Percentiles rank a stretch among this genome's conserved stretches.
Evolutionary conservation across 345 rosid genomes (phyloP).

Genomic region (Eucalyptus erythrocorys): DNA sequence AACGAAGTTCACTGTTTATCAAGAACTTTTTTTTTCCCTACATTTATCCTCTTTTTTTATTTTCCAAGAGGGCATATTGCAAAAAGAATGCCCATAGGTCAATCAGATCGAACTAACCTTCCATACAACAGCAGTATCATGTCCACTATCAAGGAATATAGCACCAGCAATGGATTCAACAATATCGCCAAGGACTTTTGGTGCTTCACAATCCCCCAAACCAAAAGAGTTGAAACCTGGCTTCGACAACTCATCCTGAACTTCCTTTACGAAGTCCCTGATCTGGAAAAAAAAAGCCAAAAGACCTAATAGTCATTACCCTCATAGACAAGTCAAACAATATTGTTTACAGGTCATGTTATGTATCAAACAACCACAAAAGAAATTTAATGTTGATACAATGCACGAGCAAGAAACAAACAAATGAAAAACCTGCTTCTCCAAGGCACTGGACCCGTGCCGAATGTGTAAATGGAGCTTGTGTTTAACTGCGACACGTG

Average conservation of each 20-base stretch:
- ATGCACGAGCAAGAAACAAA: neutral
- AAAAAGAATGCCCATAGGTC: too few species aligned
- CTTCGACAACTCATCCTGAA: conserved; percentile 57
- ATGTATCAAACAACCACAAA: neutral
- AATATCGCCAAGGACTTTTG: too few species aligned
- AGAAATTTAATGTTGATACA: neutral
- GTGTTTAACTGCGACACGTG: conserved; percentile 94
- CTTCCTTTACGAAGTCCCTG: conserved; percentile 90
- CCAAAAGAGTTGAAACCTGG: too few species aligned
- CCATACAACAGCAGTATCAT: too few species aligned
- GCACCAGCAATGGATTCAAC: too few species aligned
- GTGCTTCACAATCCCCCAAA: too few species aligned
- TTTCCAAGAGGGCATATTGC: too few species aligned
- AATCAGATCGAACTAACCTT: too few species aligned
- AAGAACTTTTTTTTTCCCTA: too few species aligned
- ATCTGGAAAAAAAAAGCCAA: conserved; percentile 39
- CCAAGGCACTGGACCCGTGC: conserved; percentile 94
- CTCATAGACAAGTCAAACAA: neutral
- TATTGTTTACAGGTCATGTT: neutral
- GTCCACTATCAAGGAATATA: too few species aligned
- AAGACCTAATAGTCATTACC: neutral
- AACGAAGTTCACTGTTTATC: too few species aligned
- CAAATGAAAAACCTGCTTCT: conserved; percentile 59
- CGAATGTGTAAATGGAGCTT: conserved; percentile 84
- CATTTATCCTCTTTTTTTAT: too few species aligned